Evolutionary conservation across 306 rosid species (phyloP).

Genomic region (Castanopsis chinensis): DNA sequence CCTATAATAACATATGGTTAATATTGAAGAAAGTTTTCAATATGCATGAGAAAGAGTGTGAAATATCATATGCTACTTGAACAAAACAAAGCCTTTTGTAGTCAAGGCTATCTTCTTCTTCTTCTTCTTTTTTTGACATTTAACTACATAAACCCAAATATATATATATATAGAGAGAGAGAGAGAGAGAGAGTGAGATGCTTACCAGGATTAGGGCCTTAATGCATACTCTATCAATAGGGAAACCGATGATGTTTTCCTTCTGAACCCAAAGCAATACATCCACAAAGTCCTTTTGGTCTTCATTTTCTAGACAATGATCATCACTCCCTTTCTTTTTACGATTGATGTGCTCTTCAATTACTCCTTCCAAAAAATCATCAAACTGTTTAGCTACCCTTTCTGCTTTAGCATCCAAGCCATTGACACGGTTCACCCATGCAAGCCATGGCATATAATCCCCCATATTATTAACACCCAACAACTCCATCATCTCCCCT

Average conservation of each 20-base stretch:
- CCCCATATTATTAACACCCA: slow-evolving; percentile 36
- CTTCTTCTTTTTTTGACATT: too few relatives aligned
- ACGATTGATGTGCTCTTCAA: slow-evolving; percentile 39
- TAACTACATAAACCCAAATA: too few relatives aligned
- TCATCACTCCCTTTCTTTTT: not conserved
- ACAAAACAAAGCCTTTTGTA: too few relatives aligned
- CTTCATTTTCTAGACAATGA: not conserved
- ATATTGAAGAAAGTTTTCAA: too few relatives aligned
- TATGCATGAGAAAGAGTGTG: too few relatives aligned
- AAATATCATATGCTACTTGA: too few relatives aligned
- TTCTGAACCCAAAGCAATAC: too few relatives aligned
- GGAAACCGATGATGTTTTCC: slow-evolving; percentile 24
- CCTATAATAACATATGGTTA: too few relatives aligned
- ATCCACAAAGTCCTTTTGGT: slow-evolving; percentile 23
- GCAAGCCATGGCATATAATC: slow-evolving; percentile 55
- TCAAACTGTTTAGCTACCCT: slow-evolving; percentile 38
- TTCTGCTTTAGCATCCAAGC: slow-evolving; percentile 36
- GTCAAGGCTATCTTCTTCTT: too few relatives aligned
- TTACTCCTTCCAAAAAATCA: slow-evolving; percentile 36
- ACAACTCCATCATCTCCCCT: slow-evolving; percentile 20
- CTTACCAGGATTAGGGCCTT: slow-evolving; percentile 52
- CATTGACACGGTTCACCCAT: slow-evolving; percentile 36
- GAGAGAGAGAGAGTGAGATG: not conserved
- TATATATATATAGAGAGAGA: too few relatives aligned
- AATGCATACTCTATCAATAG: slow-evolving; percentile 36